Conservation (phyloP, 305 asterid species). For the Solanum aculeatissimum region DNA sequence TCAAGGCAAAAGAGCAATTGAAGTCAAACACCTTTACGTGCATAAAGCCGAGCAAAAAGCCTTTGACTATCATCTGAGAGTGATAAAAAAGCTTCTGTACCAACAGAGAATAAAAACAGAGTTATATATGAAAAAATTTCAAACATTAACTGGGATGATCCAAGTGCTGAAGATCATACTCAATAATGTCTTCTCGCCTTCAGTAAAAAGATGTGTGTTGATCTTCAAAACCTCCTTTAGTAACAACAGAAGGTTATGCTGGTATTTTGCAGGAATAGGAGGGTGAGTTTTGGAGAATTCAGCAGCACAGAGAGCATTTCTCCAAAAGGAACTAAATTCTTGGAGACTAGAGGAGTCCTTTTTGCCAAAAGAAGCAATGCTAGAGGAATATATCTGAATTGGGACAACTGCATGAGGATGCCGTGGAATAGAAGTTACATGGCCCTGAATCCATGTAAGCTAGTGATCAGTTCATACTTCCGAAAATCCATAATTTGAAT, state of each 20-base stretch:
- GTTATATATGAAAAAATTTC: not conserved
- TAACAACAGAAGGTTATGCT: conserved; percentile 53
- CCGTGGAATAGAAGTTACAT: conserved; percentile 51
- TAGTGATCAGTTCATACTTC: not conserved
- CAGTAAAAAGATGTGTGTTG: conserved; percentile 50
- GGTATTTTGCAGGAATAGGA: conserved; percentile 51
- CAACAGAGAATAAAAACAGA: not conserved
- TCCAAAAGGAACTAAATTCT: conserved; percentile 46
- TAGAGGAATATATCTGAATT: conserved; percentile 48
- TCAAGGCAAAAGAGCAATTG: not conserved
- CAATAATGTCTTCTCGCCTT: conserved; percentile 60
- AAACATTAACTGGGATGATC: not conserved
- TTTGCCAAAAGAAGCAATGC: conserved; percentile 18
- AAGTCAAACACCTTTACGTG: conserved; percentile 60
- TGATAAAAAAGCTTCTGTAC: conserved; percentile 47
- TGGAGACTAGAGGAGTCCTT: conserved; percentile 19
- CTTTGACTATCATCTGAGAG: conserved; percentile 83
- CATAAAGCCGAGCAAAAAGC: conserved; percentile 74
- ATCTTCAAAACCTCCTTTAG: conserved; percentile 62
- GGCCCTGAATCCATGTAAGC: conserved; percentile 39
- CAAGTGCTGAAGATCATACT: conserved; percentile 22
- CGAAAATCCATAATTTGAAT: not conserved
- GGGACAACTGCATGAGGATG: conserved; percentile 54
- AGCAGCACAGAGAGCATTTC: conserved; percentile 30
- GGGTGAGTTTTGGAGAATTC: conserved; percentile 39